These are phyloP conservation scores for Yamadazyma jaroonii DNA, from an alignment of 1,139 yeast genomes.

Conservation along the genomic window DNA sequence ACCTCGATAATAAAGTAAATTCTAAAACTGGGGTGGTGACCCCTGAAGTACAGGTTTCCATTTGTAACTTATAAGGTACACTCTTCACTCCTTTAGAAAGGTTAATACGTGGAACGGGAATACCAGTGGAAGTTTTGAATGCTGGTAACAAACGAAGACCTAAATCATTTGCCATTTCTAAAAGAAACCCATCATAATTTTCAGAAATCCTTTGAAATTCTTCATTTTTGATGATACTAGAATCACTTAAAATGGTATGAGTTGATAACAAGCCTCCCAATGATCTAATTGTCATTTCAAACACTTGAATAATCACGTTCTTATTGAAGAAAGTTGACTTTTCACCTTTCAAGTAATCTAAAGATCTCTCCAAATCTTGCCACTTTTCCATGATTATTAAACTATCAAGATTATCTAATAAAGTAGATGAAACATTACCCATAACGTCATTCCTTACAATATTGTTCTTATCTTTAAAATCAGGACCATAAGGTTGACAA, in stretches of 20 bases:
- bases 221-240: constrained; percentile 25
- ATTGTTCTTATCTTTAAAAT: constrained; percentile 50
- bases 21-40: constrained; percentile 82
- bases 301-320: constrained; percentile 77
- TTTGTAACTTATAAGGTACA: constrained; percentile 39
- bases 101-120: constrained; percentile 76
- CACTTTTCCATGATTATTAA: constrained; percentile 69
- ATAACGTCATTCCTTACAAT: constrained; percentile 74
- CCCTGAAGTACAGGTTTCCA: constrained; percentile 84
- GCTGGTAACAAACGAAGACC: constrained; percentile 69
- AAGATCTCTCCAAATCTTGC: constrained; percentile 47
- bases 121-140: constrained; percentile 54
- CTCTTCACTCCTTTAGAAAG: constrained; percentile 48
- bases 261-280: constrained; percentile 77
- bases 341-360: constrained; percentile 42
- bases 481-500: constrained; percentile 70
- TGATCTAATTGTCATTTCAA: constrained; percentile 78
- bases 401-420: constrained; percentile 78
- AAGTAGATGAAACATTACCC: constrained; percentile 78
- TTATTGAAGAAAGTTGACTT: constrained; percentile 49
- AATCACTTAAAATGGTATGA: constrained; percentile 65
- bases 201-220: constrained; percentile 17
- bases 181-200: constrained; percentile 65
- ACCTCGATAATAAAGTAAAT: constrained; percentile 65
- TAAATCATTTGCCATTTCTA: constrained; percentile 66